Conservation (phyloP, 495 filamentous ascomycete genomes). For the Hypomontagnella submonticulosa region DNA sequence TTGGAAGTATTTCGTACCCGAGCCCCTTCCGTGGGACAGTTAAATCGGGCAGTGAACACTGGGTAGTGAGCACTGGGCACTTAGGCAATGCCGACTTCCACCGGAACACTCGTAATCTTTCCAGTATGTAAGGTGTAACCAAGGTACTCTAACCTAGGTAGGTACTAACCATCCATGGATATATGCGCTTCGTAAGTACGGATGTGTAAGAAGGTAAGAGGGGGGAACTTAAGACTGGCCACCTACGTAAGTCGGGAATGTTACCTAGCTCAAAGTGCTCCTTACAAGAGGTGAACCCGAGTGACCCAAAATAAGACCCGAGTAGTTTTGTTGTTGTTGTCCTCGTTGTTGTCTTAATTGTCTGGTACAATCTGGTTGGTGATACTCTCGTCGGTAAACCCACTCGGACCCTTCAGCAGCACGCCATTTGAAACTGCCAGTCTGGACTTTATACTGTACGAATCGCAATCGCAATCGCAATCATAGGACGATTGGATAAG, state of each 20-base stretch:
- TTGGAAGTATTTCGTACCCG: too few relatives aligned
- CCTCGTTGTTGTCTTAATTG: not conserved
- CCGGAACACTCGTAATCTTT: too few relatives aligned
- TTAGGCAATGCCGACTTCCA: too few relatives aligned
- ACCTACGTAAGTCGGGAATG: slow-evolving; percentile 14
- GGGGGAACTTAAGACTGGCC: slow-evolving; percentile 10
- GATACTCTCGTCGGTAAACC: too few relatives aligned
- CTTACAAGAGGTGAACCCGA: not conserved
- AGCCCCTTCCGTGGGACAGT: too few relatives aligned
- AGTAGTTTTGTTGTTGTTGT: slow-evolving; percentile 2
- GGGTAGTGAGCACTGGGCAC: too few relatives aligned
- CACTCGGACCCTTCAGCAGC: slow-evolving; percentile 14
- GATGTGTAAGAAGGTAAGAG: not conserved
- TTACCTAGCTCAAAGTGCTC: slow-evolving; percentile 15
- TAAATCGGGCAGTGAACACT: too few relatives aligned
- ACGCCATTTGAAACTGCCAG: slow-evolving; percentile 21
- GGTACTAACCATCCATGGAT: too few relatives aligned
- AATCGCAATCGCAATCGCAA: not conserved
- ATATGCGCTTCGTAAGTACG: slow-evolving; percentile 27
- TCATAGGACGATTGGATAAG: slow-evolving; percentile 26
- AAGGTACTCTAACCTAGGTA: too few relatives aligned
- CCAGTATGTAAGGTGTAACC: too few relatives aligned
- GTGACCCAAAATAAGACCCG: slow-evolving; percentile 3
- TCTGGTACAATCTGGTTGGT: too few relatives aligned
- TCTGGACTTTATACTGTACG: slow-evolving; percentile 21